phyloP scores from a whole-genome alignment of 2,329 filamentous ascomycete genomes.

The Microdochium bolleyi region DNA sequence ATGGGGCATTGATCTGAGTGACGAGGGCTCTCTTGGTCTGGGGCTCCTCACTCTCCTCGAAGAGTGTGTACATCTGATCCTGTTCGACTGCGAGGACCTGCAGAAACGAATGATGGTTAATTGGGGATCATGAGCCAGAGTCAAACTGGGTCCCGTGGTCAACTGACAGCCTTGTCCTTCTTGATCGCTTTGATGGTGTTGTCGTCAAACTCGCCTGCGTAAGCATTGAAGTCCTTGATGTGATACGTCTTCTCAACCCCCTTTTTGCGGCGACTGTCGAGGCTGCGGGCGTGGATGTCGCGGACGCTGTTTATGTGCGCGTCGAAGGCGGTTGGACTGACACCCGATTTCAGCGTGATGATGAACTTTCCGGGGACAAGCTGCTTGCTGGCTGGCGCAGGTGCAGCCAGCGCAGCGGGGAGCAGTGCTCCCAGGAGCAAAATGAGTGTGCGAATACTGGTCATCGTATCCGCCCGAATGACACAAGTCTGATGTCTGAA shows the following conservation, averaged over 20 bases:
- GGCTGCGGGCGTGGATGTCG: conserved; percentile 25
- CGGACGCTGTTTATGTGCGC: conserved; percentile 24
- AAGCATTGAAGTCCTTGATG: conserved; percentile 31
- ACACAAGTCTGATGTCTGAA: background rate
- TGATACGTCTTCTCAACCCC: conserved; percentile 32
- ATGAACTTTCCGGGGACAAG: conserved; percentile 22
- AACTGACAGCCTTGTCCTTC: conserved; percentile 21
- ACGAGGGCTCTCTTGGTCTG: conserved; percentile 18
- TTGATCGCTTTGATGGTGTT: conserved; percentile 29
- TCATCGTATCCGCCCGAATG: conserved; percentile 12
- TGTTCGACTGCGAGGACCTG: conserved; percentile 20
- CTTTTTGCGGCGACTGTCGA: conserved; percentile 21
- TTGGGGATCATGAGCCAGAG: background rate
- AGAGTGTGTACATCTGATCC: conserved; percentile 19
- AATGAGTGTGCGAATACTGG: conserved; percentile 17
- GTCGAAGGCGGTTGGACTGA: conserved; percentile 20
- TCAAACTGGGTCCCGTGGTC: background rate
- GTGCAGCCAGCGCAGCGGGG: conserved; percentile 16
- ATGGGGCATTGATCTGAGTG: conserved; percentile 27
- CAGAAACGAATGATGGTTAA: conserved; percentile 1
- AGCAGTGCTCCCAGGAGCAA: conserved; percentile 20
- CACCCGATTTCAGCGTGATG: conserved; percentile 18
- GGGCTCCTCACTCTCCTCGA: conserved; percentile 6
- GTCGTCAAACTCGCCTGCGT: conserved; percentile 33
- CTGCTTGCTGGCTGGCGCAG: conserved; percentile 13